Evolutionary conservation across 495 filamentous ascomycete species (phyloP).

Genomic region (Rostrohypoxylon terebratum): DNA sequence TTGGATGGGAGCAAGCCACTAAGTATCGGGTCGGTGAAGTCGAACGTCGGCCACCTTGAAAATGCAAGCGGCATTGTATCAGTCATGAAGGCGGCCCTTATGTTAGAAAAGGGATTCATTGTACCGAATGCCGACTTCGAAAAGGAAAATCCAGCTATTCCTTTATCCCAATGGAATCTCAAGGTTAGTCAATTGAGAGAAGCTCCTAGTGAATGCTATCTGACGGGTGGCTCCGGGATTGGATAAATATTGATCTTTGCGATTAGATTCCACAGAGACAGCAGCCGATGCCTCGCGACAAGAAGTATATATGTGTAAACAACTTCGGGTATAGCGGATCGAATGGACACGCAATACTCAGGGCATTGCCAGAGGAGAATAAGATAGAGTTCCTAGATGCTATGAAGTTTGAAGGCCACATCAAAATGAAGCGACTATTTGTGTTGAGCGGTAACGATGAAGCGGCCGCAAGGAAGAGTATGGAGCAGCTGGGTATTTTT

Average conservation of each 20-base stretch:
- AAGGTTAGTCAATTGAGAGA: constrained; percentile 45
- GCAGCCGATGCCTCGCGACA: constrained; percentile 51
- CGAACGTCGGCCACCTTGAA: constrained; percentile 69
- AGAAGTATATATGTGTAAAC: constrained; percentile 57
- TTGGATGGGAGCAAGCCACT: constrained; percentile 50
- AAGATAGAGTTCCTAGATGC: constrained; percentile 37
- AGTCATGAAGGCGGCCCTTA: constrained; percentile 67
- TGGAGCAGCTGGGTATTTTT: constrained; percentile 52
- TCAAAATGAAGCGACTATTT: constrained; percentile 42
- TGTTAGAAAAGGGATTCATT: constrained; percentile 65
- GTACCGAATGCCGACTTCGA: constrained; percentile 63
- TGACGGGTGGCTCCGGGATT: not conserved
- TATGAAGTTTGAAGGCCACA: constrained; percentile 38
- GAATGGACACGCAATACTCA: constrained; percentile 39
- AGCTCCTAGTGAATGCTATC: not conserved
- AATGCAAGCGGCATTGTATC: constrained; percentile 65
- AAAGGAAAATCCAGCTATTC: constrained; percentile 64
- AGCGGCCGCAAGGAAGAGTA: constrained; percentile 39
- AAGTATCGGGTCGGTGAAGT: constrained; percentile 68
- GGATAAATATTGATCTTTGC: constrained; percentile 18
- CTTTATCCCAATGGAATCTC: constrained; percentile 60
- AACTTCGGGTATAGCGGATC: constrained; percentile 57
- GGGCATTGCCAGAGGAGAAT: constrained; percentile 34
- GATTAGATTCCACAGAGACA: constrained; percentile 47
- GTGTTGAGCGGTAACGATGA: constrained; percentile 47